phyloP scores from a whole-genome alignment of 2,329 filamentous ascomycete species.

The Fusarium euwallaceae region DNA sequence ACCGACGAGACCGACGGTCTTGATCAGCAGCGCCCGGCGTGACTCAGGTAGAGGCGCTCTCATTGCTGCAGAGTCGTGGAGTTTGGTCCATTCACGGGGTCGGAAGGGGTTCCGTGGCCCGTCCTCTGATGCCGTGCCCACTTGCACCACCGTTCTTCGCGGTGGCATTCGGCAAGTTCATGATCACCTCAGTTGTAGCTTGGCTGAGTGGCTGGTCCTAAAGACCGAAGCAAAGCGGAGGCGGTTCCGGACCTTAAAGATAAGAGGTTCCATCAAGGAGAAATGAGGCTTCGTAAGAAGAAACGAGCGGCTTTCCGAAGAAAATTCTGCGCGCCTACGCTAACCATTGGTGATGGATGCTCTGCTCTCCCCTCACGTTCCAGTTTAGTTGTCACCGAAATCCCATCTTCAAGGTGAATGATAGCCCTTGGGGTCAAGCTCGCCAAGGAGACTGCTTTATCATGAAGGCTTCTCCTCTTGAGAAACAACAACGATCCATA shows the following conservation, averaged over 20 bases:
- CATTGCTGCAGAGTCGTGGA: background rate
- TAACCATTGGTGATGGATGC: conserved; percentile 8
- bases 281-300: conserved; percentile 12
- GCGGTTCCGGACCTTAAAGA: conserved; percentile 23
- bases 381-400: background rate
- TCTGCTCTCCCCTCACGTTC: conserved; percentile 10
- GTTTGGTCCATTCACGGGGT: conserved; percentile 17
- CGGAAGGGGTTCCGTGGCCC: conserved; percentile 30
- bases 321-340: conserved; percentile 11
- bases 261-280: conserved; percentile 17
- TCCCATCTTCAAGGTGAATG: background rate
- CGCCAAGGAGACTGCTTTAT: background rate
- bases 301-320: conserved; percentile 19
- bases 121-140: conserved; percentile 32
- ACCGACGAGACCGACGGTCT: conserved; percentile 34
- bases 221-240: conserved; percentile 15
- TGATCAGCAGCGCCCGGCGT: conserved; percentile 21
- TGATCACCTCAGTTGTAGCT: conserved; percentile 16
- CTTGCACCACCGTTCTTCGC: conserved; percentile 5
- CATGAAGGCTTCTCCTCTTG: background rate
- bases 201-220: background rate
- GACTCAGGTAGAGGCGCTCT: conserved; percentile 29
- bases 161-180: conserved; percentile 16
- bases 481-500: background rate
- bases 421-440: background rate